Base-by-base conservation (phyloP, 306 rosid genomes). In the Medicago lupulina region DNA sequence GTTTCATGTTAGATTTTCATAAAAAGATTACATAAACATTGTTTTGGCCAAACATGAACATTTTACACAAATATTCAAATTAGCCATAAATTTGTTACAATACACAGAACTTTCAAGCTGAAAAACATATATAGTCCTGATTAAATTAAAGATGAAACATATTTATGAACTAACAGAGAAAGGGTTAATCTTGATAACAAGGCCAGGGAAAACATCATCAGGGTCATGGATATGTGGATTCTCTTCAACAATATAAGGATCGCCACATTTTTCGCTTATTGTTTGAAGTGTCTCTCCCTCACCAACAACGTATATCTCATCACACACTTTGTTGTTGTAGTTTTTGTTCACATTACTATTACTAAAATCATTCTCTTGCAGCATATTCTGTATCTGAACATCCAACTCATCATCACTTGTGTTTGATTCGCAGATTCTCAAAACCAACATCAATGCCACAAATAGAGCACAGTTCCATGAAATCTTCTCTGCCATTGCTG, bases 221-320 rank as follows among this genome's bases (percentile, higher is more conserved):
- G 92, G 90, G 49, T 93, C 98, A 55, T 93, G 91, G 10, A 93
- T 91, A 43, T 91, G 97, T 18, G 97, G 97, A 78, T 93, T 93
- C 77, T 91, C 91, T 79, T 93, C 93, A 54, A 93, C 92, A 75
- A 93, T 91, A 65, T 76, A 91, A 44, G 97, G 96, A 80, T 93
- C 97, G 21, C 91, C 93, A 83, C 98, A 93, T 41, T 91, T 89
- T 68, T 93, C 98, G 75, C 91, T 84, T 0, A 93, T 93, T 18
- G 92, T 88, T n/a, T 93, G 97, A 67, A 93, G 85, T 0, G 98
- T 91, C 78, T 91, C 96, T 75, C 96, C 98, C 74, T 91, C 97
- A 38, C 84, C 83, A 83, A 93, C 98, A 74, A 89, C 93, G 11
- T 93, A 91, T 59, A 91, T 91, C 74, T 93, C 98, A 70, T 93